These are phyloP conservation scores for Bromus sterilis DNA, from an alignment of 176 grass and related monocot species.

Conservation along the genomic window DNA sequence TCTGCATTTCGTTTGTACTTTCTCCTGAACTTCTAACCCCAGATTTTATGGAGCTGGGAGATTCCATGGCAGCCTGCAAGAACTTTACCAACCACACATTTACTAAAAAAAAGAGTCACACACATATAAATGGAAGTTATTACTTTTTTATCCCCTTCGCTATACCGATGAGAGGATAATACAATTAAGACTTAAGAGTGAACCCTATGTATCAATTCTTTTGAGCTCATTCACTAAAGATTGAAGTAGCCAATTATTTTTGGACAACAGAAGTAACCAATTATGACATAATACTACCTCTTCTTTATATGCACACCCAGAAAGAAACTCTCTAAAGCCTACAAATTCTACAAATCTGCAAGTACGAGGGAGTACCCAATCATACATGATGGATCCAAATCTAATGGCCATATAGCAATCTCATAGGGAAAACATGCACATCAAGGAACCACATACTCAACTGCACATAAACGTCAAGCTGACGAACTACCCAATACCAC, in stretches of 20 bases:
- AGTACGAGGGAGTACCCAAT: neutral
- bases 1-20: neutral
- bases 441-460: neutral
- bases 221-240: neutral
- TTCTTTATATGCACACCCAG: neutral
- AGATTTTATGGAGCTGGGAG: neutral
- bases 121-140: neutral
- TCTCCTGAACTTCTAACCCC: neutral
- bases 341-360: neutral
- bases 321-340: neutral
- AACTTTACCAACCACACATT: neutral
- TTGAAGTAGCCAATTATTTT: neutral
- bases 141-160: neutral
- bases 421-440: neutral
- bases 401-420: neutral
- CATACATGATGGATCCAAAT: neutral
- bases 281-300: neutral
- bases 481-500: neutral
- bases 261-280: neutral
- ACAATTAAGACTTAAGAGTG: neutral
- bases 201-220: neutral
- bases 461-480: neutral
- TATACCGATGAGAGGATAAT: neutral
- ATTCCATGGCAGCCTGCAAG: neutral
- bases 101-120: neutral